Base-by-base conservation (phyloP, 2,329 filamentous ascomycete genomes). In the Phoma sp. region DNA sequence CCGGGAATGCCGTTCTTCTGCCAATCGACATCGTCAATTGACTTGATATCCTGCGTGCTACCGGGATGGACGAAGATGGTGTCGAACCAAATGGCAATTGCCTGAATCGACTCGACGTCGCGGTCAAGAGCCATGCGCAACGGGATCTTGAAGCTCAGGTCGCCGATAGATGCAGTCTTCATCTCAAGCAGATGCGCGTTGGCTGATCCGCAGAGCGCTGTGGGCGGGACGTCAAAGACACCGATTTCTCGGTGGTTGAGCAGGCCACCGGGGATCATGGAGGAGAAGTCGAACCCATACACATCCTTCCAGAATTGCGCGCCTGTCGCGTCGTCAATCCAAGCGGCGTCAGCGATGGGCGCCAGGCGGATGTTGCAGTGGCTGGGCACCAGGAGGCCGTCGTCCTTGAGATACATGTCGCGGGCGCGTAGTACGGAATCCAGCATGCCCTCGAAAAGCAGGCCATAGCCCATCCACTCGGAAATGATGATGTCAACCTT, bases 391-490 rank as follows among this genome's bases (percentile, higher is more conserved):
- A 98, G 87, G 47, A 97, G 80, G 13, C 93, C 93, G 51, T 86
- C 88, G 0, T 88, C 85, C 55, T 84, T 86, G 23, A 98, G 85
- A 74, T 96, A 97, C 64, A 85, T 86, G 76, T 98, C 93, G 57
- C 93, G 84, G 38, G 93, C 93, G 69, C 86, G 93, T 45, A 98
- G 82, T 22, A 98, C 91, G 43, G 91, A 96, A 60, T 95, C 91
- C 25, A 98, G 86, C 93, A 98, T 98, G 51, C 92, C 91, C 77
- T 98, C 93, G 74, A 96, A 98, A 5, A 97, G 83, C 14, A 97
- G 83, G 60, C 88, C 90, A 73, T 98, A 98, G 27, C 93, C 93
- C 93, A 98, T 98, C 93, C 93, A 98, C 75, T 98, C 93, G 55
- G 90, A 96, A 57, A 98, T 88, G 70, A 98, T 96, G 68, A 98